Conservation (phyloP, 352 stramenopile species). For the Globisporangium viniferum region DNA sequence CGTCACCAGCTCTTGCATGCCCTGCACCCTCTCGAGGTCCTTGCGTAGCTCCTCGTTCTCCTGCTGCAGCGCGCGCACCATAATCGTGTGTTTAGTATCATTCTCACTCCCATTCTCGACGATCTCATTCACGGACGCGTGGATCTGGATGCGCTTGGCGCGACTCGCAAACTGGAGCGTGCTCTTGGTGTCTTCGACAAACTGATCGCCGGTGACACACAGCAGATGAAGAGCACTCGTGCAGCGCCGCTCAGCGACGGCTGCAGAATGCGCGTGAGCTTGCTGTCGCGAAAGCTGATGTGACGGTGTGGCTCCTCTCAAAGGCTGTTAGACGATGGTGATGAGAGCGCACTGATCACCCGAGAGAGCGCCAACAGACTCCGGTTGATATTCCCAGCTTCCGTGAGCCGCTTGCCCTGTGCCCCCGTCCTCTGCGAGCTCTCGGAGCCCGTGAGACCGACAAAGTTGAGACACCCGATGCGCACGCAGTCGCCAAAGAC, state of each 20-base stretch:
- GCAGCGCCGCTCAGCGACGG: conserved; percentile 15
- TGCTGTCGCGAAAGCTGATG: conserved; percentile 24
- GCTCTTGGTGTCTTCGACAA: conserved; percentile 13
- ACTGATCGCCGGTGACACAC: conserved; percentile 10
- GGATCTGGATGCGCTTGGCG: conserved; percentile 17
- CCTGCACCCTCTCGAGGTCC: conserved; percentile 32
- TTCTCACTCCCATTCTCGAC: background rate
- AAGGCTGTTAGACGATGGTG: background rate
- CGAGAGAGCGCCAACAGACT: conserved; percentile 9
- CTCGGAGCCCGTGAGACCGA: conserved; percentile 26
- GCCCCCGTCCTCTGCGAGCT: conserved; percentile 16
- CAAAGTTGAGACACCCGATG: conserved; percentile 27
- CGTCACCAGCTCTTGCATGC: conserved; percentile 29
- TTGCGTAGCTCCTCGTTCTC: conserved; percentile 43
- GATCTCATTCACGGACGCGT: conserved; percentile 41
- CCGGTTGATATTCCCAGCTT: conserved; percentile 2
- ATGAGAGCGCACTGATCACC: background rate
- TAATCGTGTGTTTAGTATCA: background rate
- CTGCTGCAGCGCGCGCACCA: conserved; percentile 32
- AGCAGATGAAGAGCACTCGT: conserved; percentile 20
- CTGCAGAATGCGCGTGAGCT: conserved; percentile 26
- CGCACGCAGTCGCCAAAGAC: conserved; percentile 19
- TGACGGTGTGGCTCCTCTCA: background rate
- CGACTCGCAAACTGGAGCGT: conserved; percentile 14
- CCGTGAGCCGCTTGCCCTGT: conserved; percentile 14